phyloP scores from a whole-genome alignment of 2,329 filamentous ascomycete species.

The Penicillium sp. region DNA sequence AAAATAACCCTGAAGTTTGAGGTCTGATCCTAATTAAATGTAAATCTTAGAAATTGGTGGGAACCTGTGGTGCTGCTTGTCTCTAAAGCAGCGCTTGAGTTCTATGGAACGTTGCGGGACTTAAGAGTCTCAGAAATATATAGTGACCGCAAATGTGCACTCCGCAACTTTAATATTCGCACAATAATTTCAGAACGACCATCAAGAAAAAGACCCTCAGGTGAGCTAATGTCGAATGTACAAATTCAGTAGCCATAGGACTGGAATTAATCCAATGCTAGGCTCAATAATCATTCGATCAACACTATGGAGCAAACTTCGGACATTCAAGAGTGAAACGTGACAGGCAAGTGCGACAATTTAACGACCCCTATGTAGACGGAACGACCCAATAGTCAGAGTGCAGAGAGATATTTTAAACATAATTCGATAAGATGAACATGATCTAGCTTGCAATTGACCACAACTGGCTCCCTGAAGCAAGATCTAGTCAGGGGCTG shows the following conservation, averaged over 20 bases:
- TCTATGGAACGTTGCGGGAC: background rate
- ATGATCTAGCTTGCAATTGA: background rate
- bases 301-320: too few species aligned
- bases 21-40: too few species aligned
- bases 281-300: background rate
- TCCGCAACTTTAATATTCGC: background rate
- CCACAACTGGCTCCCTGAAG: background rate
- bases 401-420: background rate
- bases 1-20: too few species aligned
- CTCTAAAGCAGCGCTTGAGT: background rate
- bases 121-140: background rate
- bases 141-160: background rate
- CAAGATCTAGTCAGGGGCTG: background rate
- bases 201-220: too few species aligned
- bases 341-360: background rate
- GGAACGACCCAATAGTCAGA: background rate
- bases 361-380: too few species aligned
- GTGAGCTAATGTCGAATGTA: background rate
- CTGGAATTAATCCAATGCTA: background rate
- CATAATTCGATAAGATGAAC: background rate
- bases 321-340: too few species aligned
- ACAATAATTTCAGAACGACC: background rate
- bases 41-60: background rate
- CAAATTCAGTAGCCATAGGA: background rate
- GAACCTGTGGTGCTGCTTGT: background rate